Base-by-base conservation (phyloP, 202 grass and related monocot species). In the Setaria italica region DNA sequence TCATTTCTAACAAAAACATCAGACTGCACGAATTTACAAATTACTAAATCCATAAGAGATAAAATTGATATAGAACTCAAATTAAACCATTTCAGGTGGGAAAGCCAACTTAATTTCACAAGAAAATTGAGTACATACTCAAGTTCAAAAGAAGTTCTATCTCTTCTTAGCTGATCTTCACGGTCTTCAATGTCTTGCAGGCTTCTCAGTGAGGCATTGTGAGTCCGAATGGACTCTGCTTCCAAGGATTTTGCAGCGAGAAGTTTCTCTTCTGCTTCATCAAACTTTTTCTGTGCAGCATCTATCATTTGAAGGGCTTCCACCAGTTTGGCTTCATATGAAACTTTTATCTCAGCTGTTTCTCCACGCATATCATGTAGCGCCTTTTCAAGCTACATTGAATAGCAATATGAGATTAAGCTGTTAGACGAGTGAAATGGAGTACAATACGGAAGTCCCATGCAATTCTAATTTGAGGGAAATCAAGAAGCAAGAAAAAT, bases 331-430 rank as follows among this genome's bases (percentile, higher is more conserved):
- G 65, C 73, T 85, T 96, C 97, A 76, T 91, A 99, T 49, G 93
- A 84, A 72, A 94, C 55, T 76, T 94, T 99, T 91, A 80, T 65
- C 86, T 99, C 97, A 72, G 97, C 97, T 59, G 77, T 78, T 90
- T 99, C 97, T 2, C 46, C 88, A 76, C 87, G 87, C 67, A 90
- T 94, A 81, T 96, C 92, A 63, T 94, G 92, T 69, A 96, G 60
- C 82, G 97, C 92, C 17, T 87, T 99, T 85, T 99, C 97, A 79
- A 99, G 92, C 97, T 99, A 86, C 62, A 88, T 81, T 76, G 70
- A 90, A 48, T 35, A 74, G 19, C 53, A 85, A 68, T 64, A 73
- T 13, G 30, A 84, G 34, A 41, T 85, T 54, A 77, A 62, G 51
- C 17, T 53, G 17, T 11, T 76, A 51, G 12, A 82, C 74, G 11